phyloP scores from a whole-genome alignment of 2,329 filamentous ascomycete genomes.

The Didymella sp. region DNA sequence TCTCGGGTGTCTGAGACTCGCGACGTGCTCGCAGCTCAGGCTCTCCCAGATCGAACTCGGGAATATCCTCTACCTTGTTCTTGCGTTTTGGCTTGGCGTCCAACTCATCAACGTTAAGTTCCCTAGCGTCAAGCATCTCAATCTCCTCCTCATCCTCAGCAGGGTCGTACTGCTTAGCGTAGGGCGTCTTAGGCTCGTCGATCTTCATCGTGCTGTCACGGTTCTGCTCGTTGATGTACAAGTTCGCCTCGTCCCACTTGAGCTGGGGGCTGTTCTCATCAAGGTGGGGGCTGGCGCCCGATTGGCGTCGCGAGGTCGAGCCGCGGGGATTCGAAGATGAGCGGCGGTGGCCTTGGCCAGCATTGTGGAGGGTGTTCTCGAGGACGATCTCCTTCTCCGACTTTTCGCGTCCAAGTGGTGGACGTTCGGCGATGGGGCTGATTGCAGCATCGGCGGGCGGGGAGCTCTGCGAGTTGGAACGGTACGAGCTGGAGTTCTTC shows the following conservation, averaged over 20 bases:
- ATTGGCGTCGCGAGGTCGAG: slow-evolving; percentile 75
- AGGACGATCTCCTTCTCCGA: slow-evolving; percentile 89
- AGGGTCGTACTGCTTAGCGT: slow-evolving; percentile 90
- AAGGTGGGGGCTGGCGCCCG: slow-evolving; percentile 58
- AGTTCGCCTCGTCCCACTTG: slow-evolving; percentile 98
- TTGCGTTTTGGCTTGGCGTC: slow-evolving; percentile 63
- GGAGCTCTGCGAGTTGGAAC: slow-evolving; percentile 54
- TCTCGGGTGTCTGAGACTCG: slow-evolving; percentile 50
- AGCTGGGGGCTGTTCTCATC: slow-evolving; percentile 74
- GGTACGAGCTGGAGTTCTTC: slow-evolving; percentile 79
- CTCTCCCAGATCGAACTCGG: slow-evolving; percentile 88
- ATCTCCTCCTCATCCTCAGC: slow-evolving; percentile 82
- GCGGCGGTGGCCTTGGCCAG: slow-evolving; percentile 77
- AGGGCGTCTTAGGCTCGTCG: slow-evolving; percentile 96
- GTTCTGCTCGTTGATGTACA: slow-evolving; percentile 96
- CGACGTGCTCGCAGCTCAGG: slow-evolving; percentile 67
- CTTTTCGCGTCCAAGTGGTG: slow-evolving; percentile 58
- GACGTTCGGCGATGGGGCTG: slow-evolving; percentile 47
- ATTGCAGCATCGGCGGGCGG: slow-evolving; percentile 52
- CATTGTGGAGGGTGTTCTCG: slow-evolving; percentile 93
- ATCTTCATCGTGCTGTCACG: slow-evolving; percentile 98
- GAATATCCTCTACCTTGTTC: slow-evolving; percentile 74
- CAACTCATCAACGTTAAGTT: slow-evolving; percentile 72
- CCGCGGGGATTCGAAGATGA: slow-evolving; percentile 77
- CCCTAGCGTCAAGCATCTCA: slow-evolving; percentile 70